Conservation (phyloP, 176 grass and related monocot genomes). For the Metroxylon sagu region DNA sequence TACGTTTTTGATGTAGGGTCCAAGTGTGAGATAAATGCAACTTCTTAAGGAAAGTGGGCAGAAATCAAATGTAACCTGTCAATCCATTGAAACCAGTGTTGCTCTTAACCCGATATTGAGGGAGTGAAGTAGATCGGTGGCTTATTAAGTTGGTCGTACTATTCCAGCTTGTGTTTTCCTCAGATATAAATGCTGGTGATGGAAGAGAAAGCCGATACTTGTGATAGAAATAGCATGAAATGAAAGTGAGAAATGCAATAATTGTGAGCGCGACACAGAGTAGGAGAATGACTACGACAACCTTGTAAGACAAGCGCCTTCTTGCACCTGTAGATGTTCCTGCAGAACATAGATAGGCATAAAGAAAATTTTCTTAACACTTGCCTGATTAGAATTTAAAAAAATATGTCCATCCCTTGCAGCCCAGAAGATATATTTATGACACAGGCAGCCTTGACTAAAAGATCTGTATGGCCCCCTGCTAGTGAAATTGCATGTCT, state of each 20-base stretch:
- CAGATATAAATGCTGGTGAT: conserved; percentile 39
- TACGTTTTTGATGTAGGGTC: no score
- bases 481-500: no score
- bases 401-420: no score
- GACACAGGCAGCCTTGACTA: no score
- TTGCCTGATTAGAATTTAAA: no score
- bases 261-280: conserved; percentile 63
- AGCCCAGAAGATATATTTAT: no score
- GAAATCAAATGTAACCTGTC: conserved; percentile 29
- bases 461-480: no score
- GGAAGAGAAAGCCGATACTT: conserved; percentile 49
- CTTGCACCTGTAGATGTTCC: conserved; percentile 33
- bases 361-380: conserved; percentile 14
- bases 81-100: conserved; percentile 25
- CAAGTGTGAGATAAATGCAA: background rate
- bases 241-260: conserved; percentile 40
- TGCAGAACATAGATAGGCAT: conserved; percentile 27
- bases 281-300: conserved; percentile 51
- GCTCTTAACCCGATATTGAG: conserved; percentile 29
- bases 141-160: conserved; percentile 74
- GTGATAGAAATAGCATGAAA: conserved; percentile 55
- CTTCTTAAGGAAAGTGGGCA: background rate
- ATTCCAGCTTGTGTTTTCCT: conserved; percentile 70
- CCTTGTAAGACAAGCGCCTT: conserved; percentile 46
- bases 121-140: conserved; percentile 48